Conservation (phyloP, 2,329 filamentous ascomycete genomes). For the Coniochaeta sp. region DNA sequence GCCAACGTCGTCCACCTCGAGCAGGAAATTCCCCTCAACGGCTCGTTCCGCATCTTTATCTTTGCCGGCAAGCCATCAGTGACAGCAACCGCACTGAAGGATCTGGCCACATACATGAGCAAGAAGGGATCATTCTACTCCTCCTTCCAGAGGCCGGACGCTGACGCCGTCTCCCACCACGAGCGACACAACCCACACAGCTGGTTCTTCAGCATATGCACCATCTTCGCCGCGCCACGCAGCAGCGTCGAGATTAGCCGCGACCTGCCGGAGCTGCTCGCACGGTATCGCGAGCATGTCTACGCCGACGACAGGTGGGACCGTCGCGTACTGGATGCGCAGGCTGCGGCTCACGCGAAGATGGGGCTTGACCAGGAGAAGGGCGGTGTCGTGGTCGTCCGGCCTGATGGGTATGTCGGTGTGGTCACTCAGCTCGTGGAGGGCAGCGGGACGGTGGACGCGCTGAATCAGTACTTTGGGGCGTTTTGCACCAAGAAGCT, state of each 20-base stretch:
- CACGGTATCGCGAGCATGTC: conserved; percentile 71
- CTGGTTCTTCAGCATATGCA: conserved; percentile 70
- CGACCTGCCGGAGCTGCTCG: conserved; percentile 63
- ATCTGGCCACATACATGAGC: conserved; percentile 59
- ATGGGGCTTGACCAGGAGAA: conserved; percentile 68
- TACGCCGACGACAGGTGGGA: conserved; percentile 83
- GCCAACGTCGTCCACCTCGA: conserved; percentile 87
- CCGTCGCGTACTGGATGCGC: conserved; percentile 58
- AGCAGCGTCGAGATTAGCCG: conserved; percentile 64
- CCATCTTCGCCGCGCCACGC: conserved; percentile 63
- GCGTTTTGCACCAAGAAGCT: conserved; percentile 60
- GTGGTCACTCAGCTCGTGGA: conserved; percentile 66
- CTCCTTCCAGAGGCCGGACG: conserved; percentile 54
- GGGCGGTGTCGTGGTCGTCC: conserved; percentile 74
- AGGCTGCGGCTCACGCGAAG: conserved; percentile 75
- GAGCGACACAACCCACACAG: conserved; percentile 82
- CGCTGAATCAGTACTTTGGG: conserved; percentile 74
- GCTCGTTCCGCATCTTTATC: conserved; percentile 77
- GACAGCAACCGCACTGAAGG: conserved; percentile 56
- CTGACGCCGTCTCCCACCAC: conserved; percentile 60
- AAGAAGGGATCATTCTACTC: conserved; percentile 66
- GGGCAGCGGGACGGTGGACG: conserved; percentile 72
- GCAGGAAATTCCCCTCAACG: conserved; percentile 83
- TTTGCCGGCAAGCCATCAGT: conserved; percentile 65
- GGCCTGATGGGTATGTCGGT: conserved; percentile 83